A percentile compares a stretch with the other conserved stretches of the same genome.
Conservation (phyloP, 306 rosid species). For the Glycine soja region DNA sequence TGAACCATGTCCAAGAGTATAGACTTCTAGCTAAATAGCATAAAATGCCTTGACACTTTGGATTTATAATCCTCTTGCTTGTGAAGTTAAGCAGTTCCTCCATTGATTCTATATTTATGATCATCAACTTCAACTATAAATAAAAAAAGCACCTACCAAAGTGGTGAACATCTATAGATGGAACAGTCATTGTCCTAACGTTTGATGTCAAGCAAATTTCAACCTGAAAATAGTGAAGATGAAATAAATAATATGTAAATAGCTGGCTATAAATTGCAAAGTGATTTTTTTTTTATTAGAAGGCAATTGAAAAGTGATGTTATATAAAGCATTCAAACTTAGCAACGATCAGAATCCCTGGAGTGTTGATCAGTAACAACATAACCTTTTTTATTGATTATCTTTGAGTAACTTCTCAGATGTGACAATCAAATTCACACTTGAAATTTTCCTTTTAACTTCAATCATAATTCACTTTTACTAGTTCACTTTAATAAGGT, state of each 20-base stretch:
- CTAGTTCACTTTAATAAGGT: neutral
- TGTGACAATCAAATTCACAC: neutral
- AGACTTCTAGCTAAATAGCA: neutral
- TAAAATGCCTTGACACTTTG: neutral
- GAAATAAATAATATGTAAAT: neutral
- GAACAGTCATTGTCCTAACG: conserved; percentile 70
- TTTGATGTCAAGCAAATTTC: conserved; percentile 98
- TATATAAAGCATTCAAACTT: conserved; percentile 5
- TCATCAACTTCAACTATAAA: conserved; percentile 39
- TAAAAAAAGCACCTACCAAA: conserved; percentile 68
- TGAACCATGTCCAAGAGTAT: neutral
- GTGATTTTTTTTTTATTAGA: too few species aligned
- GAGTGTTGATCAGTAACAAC: conserved; percentile 9
- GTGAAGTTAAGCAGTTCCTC: conserved; percentile 4
- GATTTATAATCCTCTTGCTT: too few species aligned
- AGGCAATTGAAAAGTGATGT: neutral
- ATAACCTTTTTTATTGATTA: neutral
- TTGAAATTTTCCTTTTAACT: conserved; percentile 17
- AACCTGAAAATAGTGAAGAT: conserved; percentile 68
- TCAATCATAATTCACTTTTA: conserved; percentile 13
- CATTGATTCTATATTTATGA: conserved; percentile 26
- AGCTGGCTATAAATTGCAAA: conserved; percentile 7
- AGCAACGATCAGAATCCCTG: neutral
- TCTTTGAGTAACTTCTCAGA: conserved; percentile 17
- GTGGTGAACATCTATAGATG: conserved; percentile 84